Conservation (phyloP, 169 alveolate genomes). For the Plasmodium vivax region DNA sequence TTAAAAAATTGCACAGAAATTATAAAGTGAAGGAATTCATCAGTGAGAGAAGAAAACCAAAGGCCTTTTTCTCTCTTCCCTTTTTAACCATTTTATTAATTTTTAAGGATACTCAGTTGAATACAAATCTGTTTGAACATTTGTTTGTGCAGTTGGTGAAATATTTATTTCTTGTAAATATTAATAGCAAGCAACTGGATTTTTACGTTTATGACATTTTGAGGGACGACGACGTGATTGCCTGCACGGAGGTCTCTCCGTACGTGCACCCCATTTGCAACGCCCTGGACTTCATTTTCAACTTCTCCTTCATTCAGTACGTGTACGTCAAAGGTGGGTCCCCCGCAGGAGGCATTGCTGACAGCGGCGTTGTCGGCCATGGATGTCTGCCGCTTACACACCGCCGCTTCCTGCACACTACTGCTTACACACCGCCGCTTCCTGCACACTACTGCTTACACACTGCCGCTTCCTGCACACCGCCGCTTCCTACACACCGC, state of each 20-base stretch:
- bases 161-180: constrained; percentile 40
- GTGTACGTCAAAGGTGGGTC: constrained; percentile 32
- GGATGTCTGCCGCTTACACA: no score
- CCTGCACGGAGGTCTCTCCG: constrained; percentile 30
- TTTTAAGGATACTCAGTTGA: constrained; percentile 38
- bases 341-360: no score
- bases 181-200: constrained; percentile 6
- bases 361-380: no score
- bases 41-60: background rate
- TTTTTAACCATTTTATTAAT: constrained; percentile 40
- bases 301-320: constrained; percentile 24
- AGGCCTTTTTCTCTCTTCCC: constrained; percentile 2
- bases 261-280: constrained; percentile 11
- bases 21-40: background rate
- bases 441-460: no score
- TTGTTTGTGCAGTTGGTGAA: constrained; percentile 38
- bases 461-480: no score
- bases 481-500: no score
- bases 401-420: background rate
- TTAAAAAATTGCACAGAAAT: constrained; percentile 30
- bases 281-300: constrained; percentile 31
- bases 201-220: constrained; percentile 39
- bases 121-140: constrained; percentile 30
- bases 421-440: no score
- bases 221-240: constrained; percentile 40